Percentiles rank a stretch among this genome's conserved stretches.
Evolutionary conservation across 345 rosid genomes (phyloP).

Genomic region (Aquilaria malaccensis): DNA sequence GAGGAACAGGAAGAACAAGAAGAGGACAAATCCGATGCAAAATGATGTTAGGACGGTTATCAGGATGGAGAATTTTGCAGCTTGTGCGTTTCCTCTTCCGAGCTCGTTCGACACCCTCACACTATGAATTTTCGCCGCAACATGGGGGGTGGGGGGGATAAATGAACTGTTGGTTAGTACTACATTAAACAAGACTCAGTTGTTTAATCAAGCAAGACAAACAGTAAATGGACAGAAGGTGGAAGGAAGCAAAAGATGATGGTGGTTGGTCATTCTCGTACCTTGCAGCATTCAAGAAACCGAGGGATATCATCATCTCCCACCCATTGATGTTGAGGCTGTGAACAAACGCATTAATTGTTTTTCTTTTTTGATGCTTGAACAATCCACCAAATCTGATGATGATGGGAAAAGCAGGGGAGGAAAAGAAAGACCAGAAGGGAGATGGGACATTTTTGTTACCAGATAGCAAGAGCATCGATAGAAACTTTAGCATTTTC

Average conservation of each 20-base stretch:
- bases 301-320: slow-evolving; percentile 83
- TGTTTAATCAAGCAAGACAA: background rate
- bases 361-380: background rate
- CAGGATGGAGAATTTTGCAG: slow-evolving; percentile 47
- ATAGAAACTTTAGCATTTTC: slow-evolving; percentile 62
- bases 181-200: background rate
- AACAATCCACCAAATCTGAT: background rate
- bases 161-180: too few relatives aligned
- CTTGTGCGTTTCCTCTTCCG: slow-evolving; percentile 54
- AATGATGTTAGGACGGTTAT: slow-evolving; percentile 41
- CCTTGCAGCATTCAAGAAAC: slow-evolving; percentile 78
- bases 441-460: slow-evolving; percentile 1
- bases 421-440: background rate
- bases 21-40: slow-evolving; percentile 37
- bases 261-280: slow-evolving; percentile 3
- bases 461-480: slow-evolving; percentile 85
- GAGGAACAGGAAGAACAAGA: slow-evolving; percentile 36
- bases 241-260: background rate
- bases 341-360: slow-evolving; percentile 5
- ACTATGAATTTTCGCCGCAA: slow-evolving; percentile 24
- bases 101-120: slow-evolving; percentile 84
- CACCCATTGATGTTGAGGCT: slow-evolving; percentile 69
- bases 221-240: background rate
- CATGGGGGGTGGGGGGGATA: too few relatives aligned
- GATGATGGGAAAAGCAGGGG: background rate